These are phyloP conservation scores for Arthrocladium fulminans DNA, from an alignment of 2,329 filamentous ascomycete species.

Conservation along the genomic window DNA sequence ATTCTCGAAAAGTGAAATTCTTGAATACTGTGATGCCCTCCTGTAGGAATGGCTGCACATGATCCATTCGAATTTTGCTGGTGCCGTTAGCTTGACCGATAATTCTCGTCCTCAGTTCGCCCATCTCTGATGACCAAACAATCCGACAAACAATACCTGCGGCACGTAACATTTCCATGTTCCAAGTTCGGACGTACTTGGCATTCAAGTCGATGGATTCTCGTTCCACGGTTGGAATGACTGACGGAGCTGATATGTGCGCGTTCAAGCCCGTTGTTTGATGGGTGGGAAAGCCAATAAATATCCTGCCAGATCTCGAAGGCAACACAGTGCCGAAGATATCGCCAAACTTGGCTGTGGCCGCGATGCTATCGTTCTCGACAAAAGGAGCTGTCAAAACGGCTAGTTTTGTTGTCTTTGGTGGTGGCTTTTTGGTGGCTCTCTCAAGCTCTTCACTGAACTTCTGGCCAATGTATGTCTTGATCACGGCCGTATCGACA, in stretches of 20 bases:
- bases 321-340: conserved; percentile 87
- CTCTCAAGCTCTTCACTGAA: conserved; percentile 83
- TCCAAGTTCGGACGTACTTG: conserved; percentile 90
- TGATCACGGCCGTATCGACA: conserved; percentile 73
- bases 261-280: conserved; percentile 92
- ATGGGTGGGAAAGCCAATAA: conserved; percentile 95
- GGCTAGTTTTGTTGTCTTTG: conserved; percentile 74
- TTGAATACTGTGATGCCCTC: conserved; percentile 75
- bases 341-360: conserved; percentile 41
- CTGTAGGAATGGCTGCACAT: conserved; percentile 60
- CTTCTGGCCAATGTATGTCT: conserved; percentile 61
- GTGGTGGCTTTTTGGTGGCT: conserved; percentile 93
- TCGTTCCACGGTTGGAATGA: conserved; percentile 94
- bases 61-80: conserved; percentile 51
- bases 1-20: conserved; percentile 81
- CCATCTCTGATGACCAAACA: conserved; percentile 82
- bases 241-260: conserved; percentile 88
- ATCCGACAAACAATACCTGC: conserved; percentile 85
- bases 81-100: conserved; percentile 34
- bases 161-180: conserved; percentile 81
- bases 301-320: conserved; percentile 80
- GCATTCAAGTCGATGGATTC: conserved; percentile 97
- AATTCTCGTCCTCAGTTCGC: conserved; percentile 58
- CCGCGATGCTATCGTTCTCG: conserved; percentile 28
- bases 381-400: conserved; percentile 89